Conservation (phyloP, 192 early-diverging fungal species). For the Lobosporangium transversale region DNA sequence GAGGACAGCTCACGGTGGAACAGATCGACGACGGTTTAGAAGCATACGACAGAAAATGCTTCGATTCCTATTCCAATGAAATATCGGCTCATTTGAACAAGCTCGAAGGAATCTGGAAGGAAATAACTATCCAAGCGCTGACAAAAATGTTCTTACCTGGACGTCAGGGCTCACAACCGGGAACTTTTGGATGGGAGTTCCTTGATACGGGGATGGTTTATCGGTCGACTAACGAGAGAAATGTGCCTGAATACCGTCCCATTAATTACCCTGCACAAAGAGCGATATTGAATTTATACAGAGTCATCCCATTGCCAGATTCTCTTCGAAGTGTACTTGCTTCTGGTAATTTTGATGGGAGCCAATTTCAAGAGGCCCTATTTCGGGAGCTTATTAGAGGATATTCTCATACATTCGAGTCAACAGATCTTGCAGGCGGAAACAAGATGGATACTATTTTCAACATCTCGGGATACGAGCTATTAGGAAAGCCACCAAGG, state of each 20-base stretch:
- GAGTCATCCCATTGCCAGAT: neutral
- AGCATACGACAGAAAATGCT: neutral
- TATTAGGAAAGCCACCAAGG: neutral
- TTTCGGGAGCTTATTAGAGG: too few relatives aligned
- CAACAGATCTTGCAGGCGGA: neutral
- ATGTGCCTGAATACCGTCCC: neutral
- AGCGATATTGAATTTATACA: neutral
- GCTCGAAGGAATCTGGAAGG: neutral
- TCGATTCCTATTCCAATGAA: neutral
- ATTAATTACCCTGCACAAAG: neutral
- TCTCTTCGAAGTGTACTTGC: neutral
- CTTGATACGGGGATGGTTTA: neutral
- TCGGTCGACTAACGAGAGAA: neutral
- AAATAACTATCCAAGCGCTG: neutral
- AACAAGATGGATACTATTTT: neutral
- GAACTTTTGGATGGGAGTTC: neutral
- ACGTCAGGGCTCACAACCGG: neutral
- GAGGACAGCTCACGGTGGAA: too few relatives aligned
- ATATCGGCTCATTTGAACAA: neutral
- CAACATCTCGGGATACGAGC: too few relatives aligned
- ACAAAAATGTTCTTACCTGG: constrained; percentile 4
- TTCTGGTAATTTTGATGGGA: neutral
- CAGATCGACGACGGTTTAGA: constrained; percentile 2
- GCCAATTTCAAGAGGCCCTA: neutral
- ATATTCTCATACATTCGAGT: neutral